Evolutionary conservation across 805 yeast species (phyloP).

Genomic region (Barnettozyma sp.): DNA sequence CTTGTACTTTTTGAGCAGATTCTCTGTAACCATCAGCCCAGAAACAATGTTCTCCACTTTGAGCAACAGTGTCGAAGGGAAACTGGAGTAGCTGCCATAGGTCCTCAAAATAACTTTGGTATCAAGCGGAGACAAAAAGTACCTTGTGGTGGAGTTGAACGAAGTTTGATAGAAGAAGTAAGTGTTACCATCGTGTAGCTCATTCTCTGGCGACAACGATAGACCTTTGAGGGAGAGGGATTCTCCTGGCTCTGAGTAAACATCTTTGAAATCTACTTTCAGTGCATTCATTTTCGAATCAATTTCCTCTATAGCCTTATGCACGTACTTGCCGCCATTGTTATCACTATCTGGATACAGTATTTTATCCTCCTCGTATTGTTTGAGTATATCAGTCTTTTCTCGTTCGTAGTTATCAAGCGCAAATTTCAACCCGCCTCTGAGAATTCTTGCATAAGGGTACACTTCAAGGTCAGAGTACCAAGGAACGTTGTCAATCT

Average conservation of each 20-base stretch:
- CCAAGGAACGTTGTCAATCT: conserved; percentile 51
- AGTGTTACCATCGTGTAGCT: conserved; percentile 34
- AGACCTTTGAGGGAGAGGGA: conserved; percentile 13
- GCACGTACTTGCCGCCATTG: conserved; percentile 44
- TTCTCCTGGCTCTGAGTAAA: conserved; percentile 17
- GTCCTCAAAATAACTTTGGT: conserved; percentile 59
- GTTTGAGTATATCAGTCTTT: conserved; percentile 42
- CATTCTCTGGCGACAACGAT: conserved; percentile 14
- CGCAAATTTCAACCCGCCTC: conserved; percentile 52
- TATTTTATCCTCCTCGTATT: conserved; percentile 49
- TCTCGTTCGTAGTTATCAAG: conserved; percentile 54
- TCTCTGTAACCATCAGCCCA: conserved; percentile 58
- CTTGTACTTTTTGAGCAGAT: conserved; percentile 53
- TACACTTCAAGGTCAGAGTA: conserved; percentile 31
- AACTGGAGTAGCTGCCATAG: conserved; percentile 52
- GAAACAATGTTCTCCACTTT: conserved; percentile 63
- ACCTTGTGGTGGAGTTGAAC: conserved; percentile 58
- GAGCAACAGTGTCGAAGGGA: conserved; percentile 61
- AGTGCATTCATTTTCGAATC: conserved; percentile 37
- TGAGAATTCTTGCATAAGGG: conserved; percentile 60
- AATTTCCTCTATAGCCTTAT: conserved; percentile 50
- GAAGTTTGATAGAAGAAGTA: conserved; percentile 76
- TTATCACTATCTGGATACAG: conserved; percentile 45
- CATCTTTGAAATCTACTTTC: conserved; percentile 27
- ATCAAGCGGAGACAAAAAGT: conserved; percentile 72